Evolutionary conservation across 768 basidiomycete species (phyloP), one percentile per base, ranked within the genome.

Genomic region (Russula virescens): DNA sequence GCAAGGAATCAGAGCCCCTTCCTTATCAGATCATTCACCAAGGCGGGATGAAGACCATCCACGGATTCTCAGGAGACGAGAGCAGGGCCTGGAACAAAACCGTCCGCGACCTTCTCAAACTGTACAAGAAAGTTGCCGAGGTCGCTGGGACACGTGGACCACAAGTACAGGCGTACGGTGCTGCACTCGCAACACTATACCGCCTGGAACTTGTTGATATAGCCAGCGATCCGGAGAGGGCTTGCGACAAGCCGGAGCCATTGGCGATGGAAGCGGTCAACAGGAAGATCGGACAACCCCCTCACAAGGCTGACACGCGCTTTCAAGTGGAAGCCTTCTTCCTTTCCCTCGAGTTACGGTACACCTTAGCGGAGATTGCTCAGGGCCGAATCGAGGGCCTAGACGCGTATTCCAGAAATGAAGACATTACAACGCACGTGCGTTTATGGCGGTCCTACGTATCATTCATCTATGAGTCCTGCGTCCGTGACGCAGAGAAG

Each of bases 271-370:
- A 42, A 3, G 65, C 64, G 10, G 74, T 76, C 16, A 71, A 67
- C 49, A 59, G 43, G 53, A 68, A 72, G 52, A 70, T 76, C 5
- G 76, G 75, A 3, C 71, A 73, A 40, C 72, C 74, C 0, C 72
- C 70, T 1, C 76, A 76, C 23, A 72, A 69, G 34, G 75, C 75
- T 7, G 74, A 75, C 49, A 68, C 69, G 0, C 72, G 74, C 9
- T 75, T 73, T 68, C 68, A 69, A 31, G 68, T 75, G 35, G 75
- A 76, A 48, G 77, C 72, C 0, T 69, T 74, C 61, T 69, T 74
- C 64, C 63, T 72, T 11, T 71, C 73, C 10, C 70, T 79, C 47
- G 71, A 75, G n/a, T 59, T 77, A 6, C 75, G 78, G 6, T 70
- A 73, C 34, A 59, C 68, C 16, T 62, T 79, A n/a, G 74, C 70